These are phyloP conservation scores for Suhomyces maxii DNA, from an alignment of 1,139 yeast genomes.

Conservation along the genomic window DNA sequence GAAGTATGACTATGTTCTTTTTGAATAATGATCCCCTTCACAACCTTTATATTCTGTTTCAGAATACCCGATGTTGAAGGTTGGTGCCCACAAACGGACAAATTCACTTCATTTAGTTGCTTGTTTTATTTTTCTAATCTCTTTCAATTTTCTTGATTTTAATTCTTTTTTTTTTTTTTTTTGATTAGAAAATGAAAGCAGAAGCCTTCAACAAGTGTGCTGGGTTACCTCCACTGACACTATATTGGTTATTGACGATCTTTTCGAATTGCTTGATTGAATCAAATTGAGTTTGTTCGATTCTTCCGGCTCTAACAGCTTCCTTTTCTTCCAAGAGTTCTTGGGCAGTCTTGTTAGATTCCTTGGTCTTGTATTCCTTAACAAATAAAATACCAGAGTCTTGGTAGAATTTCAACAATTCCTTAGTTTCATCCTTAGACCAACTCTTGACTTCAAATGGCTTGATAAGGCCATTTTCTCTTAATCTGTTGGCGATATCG, in stretches of 20 bases:
- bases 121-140: no score
- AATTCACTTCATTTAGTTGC: no score
- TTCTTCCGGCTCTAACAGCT: conserved; percentile 16
- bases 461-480: conserved; percentile 49
- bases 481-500: conserved; percentile 48
- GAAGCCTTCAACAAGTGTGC: conserved; percentile 55
- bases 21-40: no score
- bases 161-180: no score
- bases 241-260: conserved; percentile 52
- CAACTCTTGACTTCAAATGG: conserved; percentile 52
- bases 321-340: conserved; percentile 18
- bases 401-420: conserved; percentile 54
- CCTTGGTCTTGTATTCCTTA: conserved; percentile 46
- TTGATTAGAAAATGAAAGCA: conserved; percentile 21
- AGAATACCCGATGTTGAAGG: no score
- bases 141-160: no score
- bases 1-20: no score
- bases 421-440: conserved; percentile 52
- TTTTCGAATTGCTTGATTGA: conserved; percentile 32
- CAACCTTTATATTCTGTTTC: no score
- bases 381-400: conserved; percentile 54
- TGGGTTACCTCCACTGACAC: conserved; percentile 83
- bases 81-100: no score
- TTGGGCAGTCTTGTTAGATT: conserved; percentile 26
- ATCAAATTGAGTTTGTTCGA: conserved; percentile 19